A percentile compares a stretch with the other conserved stretches of the same genome.
phyloP scores from a whole-genome alignment of 192 early-diverging fungal genomes.

The Coemansia interrupta region DNA sequence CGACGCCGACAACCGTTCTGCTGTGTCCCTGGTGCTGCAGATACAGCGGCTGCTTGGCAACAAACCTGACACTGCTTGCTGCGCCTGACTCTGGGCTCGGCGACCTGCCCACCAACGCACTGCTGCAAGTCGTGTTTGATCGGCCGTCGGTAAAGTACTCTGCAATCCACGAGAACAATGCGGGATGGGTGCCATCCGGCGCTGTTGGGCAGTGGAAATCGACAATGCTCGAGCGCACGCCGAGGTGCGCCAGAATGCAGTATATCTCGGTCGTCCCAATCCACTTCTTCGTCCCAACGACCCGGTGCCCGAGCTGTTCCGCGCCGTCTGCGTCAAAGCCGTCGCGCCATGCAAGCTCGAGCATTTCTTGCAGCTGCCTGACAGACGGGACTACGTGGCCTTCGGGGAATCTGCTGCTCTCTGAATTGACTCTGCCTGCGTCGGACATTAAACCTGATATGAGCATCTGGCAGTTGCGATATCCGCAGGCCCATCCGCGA shows the following conservation, averaged over 20 bases:
- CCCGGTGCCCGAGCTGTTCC: conserved; percentile 53
- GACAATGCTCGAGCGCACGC: conserved; percentile 54
- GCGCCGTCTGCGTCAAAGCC: conserved; percentile 62
- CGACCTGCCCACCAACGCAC: background rate
- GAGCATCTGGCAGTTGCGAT: conserved; percentile 68
- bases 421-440: background rate
- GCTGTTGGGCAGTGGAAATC: conserved; percentile 65
- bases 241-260: conserved; percentile 58
- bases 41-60: conserved; percentile 61
- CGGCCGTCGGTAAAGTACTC: conserved; percentile 56
- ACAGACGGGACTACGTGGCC: conserved; percentile 29
- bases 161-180: conserved; percentile 55
- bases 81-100: background rate
- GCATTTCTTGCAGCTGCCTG: conserved; percentile 48
- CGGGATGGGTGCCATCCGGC: conserved; percentile 54
- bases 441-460: conserved; percentile 47
- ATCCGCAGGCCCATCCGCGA: conserved; percentile 69
- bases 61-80: conserved; percentile 34
- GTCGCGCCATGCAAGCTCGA: conserved; percentile 59
- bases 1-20: conserved; percentile 62
- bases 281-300: conserved; percentile 62
- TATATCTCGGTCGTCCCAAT: conserved; percentile 71
- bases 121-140: background rate
- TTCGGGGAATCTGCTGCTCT: conserved; percentile 1
- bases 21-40: conserved; percentile 72